Conservation (phyloP, 129 eudicot genomes). For the Pulicaria dysenterica region DNA sequence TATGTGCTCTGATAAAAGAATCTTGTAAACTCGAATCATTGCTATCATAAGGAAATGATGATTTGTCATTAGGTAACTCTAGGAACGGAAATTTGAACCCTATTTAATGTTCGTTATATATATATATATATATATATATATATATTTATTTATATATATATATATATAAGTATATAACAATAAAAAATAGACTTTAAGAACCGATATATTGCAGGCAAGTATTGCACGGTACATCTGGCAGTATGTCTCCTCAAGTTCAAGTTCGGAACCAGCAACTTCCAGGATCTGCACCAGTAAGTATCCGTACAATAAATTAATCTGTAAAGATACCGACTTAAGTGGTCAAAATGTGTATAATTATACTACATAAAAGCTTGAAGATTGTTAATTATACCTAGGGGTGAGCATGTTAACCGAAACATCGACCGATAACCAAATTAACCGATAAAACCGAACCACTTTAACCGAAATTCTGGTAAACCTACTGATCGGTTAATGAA, state of each 20-base stretch:
- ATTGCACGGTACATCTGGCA: constrained; percentile 85
- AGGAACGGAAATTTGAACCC: too few relatives aligned
- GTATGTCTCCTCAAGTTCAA: constrained; percentile 88
- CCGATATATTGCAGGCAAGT: constrained; percentile 67
- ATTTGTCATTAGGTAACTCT: too few relatives aligned
- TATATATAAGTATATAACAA: not conserved
- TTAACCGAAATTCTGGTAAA: too few relatives aligned
- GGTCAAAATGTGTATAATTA: not conserved
- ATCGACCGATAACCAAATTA: too few relatives aligned
- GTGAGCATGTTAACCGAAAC: too few relatives aligned
- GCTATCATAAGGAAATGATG: too few relatives aligned
- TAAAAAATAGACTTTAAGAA: not conserved
- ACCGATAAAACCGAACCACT: too few relatives aligned
- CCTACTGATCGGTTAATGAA: too few relatives aligned
- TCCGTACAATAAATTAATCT: not conserved
- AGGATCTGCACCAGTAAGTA: constrained; percentile 76
- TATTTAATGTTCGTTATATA: too few relatives aligned
- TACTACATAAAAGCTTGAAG: not conserved
- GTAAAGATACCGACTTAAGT: not conserved
- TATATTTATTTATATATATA: too few relatives aligned
- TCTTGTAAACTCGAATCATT: too few relatives aligned
- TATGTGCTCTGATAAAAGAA: too few relatives aligned
- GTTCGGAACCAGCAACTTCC: constrained; percentile 88
- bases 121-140: not conserved
- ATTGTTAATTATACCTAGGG: not conserved